phyloP scores from a whole-genome alignment of 2,329 filamentous ascomycete genomes.

The Botrytis cinerea region DNA sequence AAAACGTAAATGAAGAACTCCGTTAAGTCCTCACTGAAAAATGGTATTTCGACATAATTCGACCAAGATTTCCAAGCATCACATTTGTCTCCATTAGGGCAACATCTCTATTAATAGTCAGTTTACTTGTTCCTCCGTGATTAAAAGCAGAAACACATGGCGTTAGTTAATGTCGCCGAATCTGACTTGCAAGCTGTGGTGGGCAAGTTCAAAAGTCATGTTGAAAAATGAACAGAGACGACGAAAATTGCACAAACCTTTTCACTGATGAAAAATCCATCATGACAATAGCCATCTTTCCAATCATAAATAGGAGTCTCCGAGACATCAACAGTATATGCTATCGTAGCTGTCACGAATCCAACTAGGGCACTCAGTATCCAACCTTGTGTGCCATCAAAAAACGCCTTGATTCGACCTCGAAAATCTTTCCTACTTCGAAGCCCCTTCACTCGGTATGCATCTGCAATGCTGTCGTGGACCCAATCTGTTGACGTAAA shows the following conservation, averaged over 20 bases:
- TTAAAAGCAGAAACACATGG: not conserved
- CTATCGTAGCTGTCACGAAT: constrained; percentile 78
- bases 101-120: constrained; percentile 51
- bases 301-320: constrained; percentile 85
- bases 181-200: not conserved
- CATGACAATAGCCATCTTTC: constrained; percentile 83
- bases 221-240: not conserved
- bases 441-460: constrained; percentile 82
- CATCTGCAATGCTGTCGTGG: constrained; percentile 93
- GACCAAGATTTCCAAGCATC: constrained; percentile 66
- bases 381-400: constrained; percentile 93
- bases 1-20: constrained; percentile 76
- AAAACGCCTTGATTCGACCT: constrained; percentile 73
- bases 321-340: constrained; percentile 85
- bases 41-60: constrained; percentile 38
- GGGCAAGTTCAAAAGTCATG: not conserved
- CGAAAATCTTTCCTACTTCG: constrained; percentile 79
- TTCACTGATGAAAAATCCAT: constrained; percentile 71
- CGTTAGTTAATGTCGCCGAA: not conserved
- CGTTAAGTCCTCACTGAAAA: constrained; percentile 56
- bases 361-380: constrained; percentile 89
- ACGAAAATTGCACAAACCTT: constrained; percentile 50
- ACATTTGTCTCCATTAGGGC: constrained; percentile 55
- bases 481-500: constrained; percentile 98
- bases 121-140: constrained; percentile 12